A percentile compares a stretch with the other conserved stretches of the same genome.
Evolutionary conservation across 2,329 filamentous ascomycete species (phyloP).

Genomic region (Golovinomyces cichoracearum): DNA sequence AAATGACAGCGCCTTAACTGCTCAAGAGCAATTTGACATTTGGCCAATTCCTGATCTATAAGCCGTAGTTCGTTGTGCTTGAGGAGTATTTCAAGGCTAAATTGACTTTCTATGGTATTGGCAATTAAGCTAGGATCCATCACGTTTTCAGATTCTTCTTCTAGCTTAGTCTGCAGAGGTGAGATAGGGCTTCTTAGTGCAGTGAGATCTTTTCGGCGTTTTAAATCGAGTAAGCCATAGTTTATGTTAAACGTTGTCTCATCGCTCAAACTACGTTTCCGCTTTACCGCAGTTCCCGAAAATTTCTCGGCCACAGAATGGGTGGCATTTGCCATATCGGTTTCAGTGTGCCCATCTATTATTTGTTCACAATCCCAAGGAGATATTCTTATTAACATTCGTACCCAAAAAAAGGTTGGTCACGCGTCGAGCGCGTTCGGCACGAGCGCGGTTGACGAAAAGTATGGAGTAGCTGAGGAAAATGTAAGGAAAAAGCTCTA

Average conservation of each 20-base stretch:
- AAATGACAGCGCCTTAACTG: conserved; percentile 79
- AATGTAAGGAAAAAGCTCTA: too few species aligned
- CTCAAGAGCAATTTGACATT: conserved; percentile 80
- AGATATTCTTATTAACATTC: conserved; percentile 1
- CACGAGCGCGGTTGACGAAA: too few species aligned
- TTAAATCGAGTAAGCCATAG: conserved; percentile 10
- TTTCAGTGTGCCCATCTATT: conserved; percentile 19
- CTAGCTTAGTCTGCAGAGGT: neutral
- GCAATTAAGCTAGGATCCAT: conserved; percentile 13
- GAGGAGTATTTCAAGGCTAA: conserved; percentile 71
- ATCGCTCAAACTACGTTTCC: conserved; percentile 7
- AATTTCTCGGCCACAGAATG: conserved; percentile 8
- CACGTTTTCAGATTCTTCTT: conserved; percentile 2
- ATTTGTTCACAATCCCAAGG: conserved; percentile 29
- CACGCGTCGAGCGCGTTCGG: conserved; percentile 24
- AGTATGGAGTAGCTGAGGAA: too few species aligned
- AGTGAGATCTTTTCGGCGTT: conserved; percentile 13
- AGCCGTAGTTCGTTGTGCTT: conserved; percentile 87
- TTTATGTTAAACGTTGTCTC: neutral
- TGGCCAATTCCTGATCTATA: conserved; percentile 87
- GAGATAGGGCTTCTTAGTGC: conserved; percentile 1
- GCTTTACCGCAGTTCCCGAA: conserved; percentile 7
- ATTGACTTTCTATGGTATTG: conserved; percentile 45
- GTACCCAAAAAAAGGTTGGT: too few species aligned
- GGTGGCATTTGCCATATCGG: conserved; percentile 16